Evolutionary conservation across 139 green algal species (phyloP).

Genomic region (Coelastrella sp.): DNA sequence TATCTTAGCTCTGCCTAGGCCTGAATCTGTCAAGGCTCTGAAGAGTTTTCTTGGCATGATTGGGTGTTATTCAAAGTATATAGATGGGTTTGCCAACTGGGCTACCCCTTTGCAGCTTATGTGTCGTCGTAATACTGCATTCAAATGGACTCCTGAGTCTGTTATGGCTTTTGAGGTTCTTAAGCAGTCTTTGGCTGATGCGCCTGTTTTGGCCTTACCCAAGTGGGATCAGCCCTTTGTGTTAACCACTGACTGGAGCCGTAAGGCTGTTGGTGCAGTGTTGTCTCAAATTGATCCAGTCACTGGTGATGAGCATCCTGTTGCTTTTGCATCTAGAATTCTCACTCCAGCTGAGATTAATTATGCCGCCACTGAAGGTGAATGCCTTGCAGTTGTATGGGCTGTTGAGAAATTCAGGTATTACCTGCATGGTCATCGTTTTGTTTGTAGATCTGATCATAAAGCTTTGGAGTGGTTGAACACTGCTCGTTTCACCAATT

Average conservation of each 20-base stretch:
- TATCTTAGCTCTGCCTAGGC: conserved; percentile 40
- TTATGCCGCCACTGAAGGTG: conserved; percentile 11
- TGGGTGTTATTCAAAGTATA: conserved; percentile 39
- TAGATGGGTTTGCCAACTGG: conserved; percentile 37
- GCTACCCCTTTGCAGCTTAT: background rate
- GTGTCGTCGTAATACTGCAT: background rate
- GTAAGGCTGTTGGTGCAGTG: conserved; percentile 40
- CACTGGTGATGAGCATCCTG: conserved; percentile 10
- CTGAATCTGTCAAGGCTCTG: background rate
- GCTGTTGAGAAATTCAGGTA: conserved; percentile 29
- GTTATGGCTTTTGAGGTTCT: conserved; percentile 41
- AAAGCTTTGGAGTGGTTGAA: conserved; percentile 35
- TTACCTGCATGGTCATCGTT: conserved; percentile 43
- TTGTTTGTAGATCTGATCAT: conserved; percentile 25
- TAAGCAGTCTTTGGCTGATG: conserved; percentile 34
- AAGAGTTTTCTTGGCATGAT: conserved; percentile 47
- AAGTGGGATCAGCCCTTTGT: conserved; percentile 32
- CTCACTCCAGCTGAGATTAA: background rate
- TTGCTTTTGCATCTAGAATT: conserved; percentile 9
- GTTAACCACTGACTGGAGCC: conserved; percentile 51
- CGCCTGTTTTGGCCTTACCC: conserved; percentile 19
- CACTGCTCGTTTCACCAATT: background rate
- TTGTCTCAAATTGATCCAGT: conserved; percentile 32
- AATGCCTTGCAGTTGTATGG: conserved; percentile 21
- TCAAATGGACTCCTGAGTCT: conserved; percentile 32